phyloP scores from a whole-genome alignment of 495 filamentous ascomycete genomes.

The Saxophila tyrrhenica region DNA sequence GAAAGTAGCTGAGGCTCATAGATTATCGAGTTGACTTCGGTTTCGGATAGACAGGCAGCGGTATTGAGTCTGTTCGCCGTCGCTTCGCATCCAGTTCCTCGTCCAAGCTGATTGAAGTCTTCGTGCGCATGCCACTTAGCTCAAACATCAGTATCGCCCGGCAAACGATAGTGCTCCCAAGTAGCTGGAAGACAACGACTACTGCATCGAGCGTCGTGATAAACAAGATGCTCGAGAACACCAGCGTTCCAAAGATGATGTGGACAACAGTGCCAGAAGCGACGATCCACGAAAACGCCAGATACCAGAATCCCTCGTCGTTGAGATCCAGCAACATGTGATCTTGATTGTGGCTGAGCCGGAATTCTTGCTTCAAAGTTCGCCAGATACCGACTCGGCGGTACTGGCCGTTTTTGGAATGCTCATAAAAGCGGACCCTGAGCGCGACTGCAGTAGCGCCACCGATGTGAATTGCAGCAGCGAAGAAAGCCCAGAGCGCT shows the following conservation, averaged over 20 bases:
- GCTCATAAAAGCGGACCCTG: background rate
- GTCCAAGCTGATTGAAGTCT: background rate
- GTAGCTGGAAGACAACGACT: background rate
- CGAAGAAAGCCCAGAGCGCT: background rate
- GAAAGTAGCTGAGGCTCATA: too few species aligned
- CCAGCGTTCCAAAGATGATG: slow-evolving; percentile 2
- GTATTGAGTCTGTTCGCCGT: background rate
- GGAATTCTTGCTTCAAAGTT: background rate
- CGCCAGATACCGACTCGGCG: background rate
- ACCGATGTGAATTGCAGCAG: background rate
- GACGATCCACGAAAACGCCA: background rate
- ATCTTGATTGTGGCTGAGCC: background rate
- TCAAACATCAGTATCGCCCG: slow-evolving; percentile 2
- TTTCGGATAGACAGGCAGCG: background rate
- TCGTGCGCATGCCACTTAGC: background rate
- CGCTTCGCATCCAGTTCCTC: background rate
- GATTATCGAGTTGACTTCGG: background rate
- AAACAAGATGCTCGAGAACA: slow-evolving; percentile 1
- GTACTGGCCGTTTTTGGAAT: background rate
- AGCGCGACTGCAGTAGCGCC: background rate
- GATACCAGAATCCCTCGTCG: background rate
- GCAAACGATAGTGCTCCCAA: background rate
- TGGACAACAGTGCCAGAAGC: slow-evolving; percentile 1
- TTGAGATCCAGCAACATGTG: background rate
- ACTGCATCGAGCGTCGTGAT: slow-evolving; percentile 1